A percentile compares a stretch with the other conserved stretches of the same genome.
Conservation (phyloP, 805 yeast species). For the Suhomyces kilbournensis region DNA sequence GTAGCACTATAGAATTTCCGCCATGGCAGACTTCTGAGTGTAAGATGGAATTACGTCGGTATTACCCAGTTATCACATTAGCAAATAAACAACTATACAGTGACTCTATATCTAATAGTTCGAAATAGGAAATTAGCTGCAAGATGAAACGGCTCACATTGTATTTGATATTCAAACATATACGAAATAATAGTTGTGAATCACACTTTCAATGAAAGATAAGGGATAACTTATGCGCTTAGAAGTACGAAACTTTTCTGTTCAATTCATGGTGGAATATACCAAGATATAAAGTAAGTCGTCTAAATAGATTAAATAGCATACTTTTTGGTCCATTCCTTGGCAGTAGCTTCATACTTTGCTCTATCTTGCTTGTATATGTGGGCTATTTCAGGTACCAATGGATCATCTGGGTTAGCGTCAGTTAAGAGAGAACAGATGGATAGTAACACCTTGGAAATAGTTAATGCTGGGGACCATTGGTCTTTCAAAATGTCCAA, state of each 20-base stretch:
- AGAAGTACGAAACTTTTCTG: not conserved
- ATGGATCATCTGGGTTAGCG: constrained; percentile 98
- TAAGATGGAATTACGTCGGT: not conserved
- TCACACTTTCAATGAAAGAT: not conserved
- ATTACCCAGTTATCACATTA: not conserved
- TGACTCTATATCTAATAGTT: not conserved
- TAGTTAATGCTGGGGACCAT: constrained; percentile 98
- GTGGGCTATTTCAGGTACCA: constrained; percentile 97
- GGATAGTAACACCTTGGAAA: constrained; percentile 90
- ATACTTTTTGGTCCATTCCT: constrained; percentile 98
- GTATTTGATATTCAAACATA: not conserved
- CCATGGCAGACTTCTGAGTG: not conserved
- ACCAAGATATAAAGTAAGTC: not conserved
- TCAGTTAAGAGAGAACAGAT: constrained; percentile 95
- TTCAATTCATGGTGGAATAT: not conserved
- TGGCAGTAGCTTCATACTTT: constrained; percentile 94
- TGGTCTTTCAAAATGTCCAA: constrained; percentile 95
- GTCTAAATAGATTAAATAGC: constrained; percentile 57
- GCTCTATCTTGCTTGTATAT: constrained; percentile 91
- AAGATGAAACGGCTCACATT: not conserved
- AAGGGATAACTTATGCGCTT: not conserved
- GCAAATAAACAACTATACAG: not conserved
- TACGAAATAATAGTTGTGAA: not conserved
- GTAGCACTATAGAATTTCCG: not conserved
- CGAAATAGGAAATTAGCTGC: not conserved